Evolutionary conservation across 139 green algal species (phyloP), one percentile per base, ranked within the genome.

Genomic region (Astrephomene gubernaculifera): DNA sequence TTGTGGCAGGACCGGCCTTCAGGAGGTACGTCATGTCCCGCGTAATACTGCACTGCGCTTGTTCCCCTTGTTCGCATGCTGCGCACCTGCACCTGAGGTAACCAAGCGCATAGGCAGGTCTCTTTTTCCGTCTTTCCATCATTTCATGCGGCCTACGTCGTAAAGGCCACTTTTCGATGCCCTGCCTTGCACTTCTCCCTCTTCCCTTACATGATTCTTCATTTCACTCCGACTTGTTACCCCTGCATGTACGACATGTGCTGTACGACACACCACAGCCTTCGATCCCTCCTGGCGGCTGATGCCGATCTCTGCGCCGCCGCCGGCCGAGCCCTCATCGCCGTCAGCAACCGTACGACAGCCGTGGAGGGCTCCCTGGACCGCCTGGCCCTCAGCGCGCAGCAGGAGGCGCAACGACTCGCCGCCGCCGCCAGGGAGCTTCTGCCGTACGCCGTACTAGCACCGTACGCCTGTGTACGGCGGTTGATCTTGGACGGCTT

Each of bases 281-380:
- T 84, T 25, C 61, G 43, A 2, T 6, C 9, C 8, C 63, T 21
- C 5, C 63, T 84, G 43, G 61, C 78, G 24, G 33, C 43, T 19
- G 78, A 84, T 31, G 78, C 31, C 21, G 21, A 1, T 4, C 64
- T 84, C 21, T 43, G 53, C 8, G n/a, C 78, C 44, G 61, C 78
- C 31, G 78, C 78, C 63, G 41, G 43, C 31, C 63, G 63, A 7
- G 61, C 61, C 0, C 63, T 84, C 2, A 63, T 84, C 43, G 63
- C 78, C 31, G 61, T 84, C n/a, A 75, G 61, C 78, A 84, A 84
- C 78, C 78, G 78, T n/a, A 60, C 75, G 39, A 43, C 78, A 31
- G 76, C 76, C 39, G 38, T 70, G 60, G 43, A 74, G 22, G 78
- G 78, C 41, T 65, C 78, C 33, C 43, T 84, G 43, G 63, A 74